Base-by-base conservation (phyloP, 2,329 filamentous ascomycete species). In the Neonectria magnoliae region DNA sequence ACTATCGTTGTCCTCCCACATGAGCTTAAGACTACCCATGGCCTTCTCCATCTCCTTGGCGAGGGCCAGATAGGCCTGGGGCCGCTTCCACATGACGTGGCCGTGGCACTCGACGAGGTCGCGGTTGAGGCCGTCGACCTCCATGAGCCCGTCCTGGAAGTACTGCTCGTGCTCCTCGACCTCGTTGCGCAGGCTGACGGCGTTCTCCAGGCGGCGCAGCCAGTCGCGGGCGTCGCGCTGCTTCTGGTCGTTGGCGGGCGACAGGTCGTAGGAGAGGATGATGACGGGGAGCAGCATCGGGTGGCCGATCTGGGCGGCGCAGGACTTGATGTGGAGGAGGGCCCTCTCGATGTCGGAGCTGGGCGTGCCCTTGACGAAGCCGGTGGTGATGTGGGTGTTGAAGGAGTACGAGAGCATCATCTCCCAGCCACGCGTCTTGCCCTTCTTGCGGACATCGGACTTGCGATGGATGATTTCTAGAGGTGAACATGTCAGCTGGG, bases 371-470 rank as follows among this genome's bases (percentile, higher is more conserved):
- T 90, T 90, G 72, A 86, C 82, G 75, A 83, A 90, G 58, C 88
- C 88, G 2, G 85, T 86, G 1, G 88, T 90, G 67, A 89, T 82
- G 68, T 80, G 78, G 2, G 83, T 84, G 13, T 76, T 79, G 76
- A 89, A 84, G 51, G 81, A 83, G 76, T 90, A 81, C 3, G 86
- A 88, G 41, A 90, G 82, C 81, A 88, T 88, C 60, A 89, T 81
- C 77, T 90, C 88, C 87, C 87, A 90, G 48, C 88, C 88, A 60
- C 88, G 84, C 16, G 88, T 90, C 72, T 82, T 83, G 66, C 87
- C 87, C 78, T 87, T 89, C 74, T 90, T 90, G 55, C 86, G 85
- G 36, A 90, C 88, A 71, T 90, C 88, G n/a, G 86, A 88, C 76
- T 90, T 90, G 69, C 88, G 85, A 73, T 87, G 88, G 64, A 90